Conservation (phyloP, 2,329 filamentous ascomycete genomes). For the Orbilia javanica region DNA sequence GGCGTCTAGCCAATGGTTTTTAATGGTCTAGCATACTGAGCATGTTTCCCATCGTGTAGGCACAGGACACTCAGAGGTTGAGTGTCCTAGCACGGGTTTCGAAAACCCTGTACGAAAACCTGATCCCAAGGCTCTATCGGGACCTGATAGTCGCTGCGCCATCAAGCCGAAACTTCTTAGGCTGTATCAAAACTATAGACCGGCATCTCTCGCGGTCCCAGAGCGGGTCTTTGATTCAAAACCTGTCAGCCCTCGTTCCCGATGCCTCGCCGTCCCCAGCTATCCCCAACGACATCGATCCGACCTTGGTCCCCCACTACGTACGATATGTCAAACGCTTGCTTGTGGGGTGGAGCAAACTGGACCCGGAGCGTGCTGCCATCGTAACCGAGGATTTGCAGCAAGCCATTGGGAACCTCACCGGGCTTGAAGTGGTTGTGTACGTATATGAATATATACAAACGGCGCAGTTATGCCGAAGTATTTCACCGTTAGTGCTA, state of each 20-base stretch:
- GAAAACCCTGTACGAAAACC: conserved; percentile 24
- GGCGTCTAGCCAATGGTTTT: not conserved
- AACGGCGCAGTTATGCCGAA: too few species aligned
- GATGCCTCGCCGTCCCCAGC: too few species aligned
- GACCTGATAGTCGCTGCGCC: conserved; percentile 28
- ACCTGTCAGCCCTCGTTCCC: too few species aligned
- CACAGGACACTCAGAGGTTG: conserved; percentile 29
- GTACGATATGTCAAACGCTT: conserved; percentile 33
- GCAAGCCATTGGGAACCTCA: conserved; percentile 9
- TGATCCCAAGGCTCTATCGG: conserved; percentile 34
- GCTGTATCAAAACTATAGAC: conserved; percentile 15
- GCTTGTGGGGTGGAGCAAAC: conserved; percentile 43
- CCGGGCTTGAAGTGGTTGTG: conserved; percentile 29
- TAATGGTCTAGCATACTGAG: not conserved
- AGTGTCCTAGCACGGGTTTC: conserved; percentile 37
- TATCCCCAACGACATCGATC: not conserved
- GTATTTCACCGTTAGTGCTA: not conserved
- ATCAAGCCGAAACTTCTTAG: conserved; percentile 25
- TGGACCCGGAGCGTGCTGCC: not conserved
- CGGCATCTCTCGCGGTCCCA: conserved; percentile 26
- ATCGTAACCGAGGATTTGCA: conserved; percentile 15
- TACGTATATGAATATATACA: not conserved
- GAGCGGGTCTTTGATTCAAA: not conserved
- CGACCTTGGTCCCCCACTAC: conserved; percentile 25
- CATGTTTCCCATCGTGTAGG: not conserved